phyloP scores from a whole-genome alignment of 192 early-diverging fungal genomes.

The Backusella liffmaniae region DNA sequence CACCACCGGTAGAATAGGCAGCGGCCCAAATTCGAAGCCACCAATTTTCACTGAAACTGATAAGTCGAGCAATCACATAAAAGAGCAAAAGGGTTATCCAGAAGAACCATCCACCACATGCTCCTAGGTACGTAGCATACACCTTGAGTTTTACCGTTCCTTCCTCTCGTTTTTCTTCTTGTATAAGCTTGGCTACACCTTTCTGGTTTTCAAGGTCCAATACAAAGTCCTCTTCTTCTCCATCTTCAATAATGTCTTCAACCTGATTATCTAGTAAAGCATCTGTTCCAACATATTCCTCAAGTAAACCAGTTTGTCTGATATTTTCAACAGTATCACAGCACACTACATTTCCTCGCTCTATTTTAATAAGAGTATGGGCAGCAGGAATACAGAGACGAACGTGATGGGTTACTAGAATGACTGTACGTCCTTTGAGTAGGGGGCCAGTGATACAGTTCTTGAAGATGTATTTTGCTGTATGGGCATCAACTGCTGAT shows the following conservation, averaged over 20 bases:
- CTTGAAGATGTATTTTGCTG: conserved; percentile 49
- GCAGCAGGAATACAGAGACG: conserved; percentile 53
- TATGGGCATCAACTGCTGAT: conserved; percentile 58
- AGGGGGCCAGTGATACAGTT: conserved; percentile 57
- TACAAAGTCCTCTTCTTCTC: neutral
- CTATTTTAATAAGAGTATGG: conserved; percentile 48
- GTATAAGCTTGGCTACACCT: neutral
- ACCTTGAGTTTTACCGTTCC: conserved; percentile 73
- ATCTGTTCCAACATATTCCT: conserved; percentile 22
- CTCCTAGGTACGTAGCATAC: conserved; percentile 69
- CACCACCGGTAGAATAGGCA: neutral
- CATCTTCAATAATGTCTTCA: conserved; percentile 4
- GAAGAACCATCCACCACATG: conserved; percentile 54
- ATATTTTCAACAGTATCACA: conserved; percentile 17
- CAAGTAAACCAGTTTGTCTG: conserved; percentile 8
- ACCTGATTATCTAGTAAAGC: neutral
- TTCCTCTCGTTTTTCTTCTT: neutral
- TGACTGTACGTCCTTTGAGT: conserved; percentile 69
- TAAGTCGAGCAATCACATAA: conserved; percentile 35
- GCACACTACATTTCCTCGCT: conserved; percentile 44
- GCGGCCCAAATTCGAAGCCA: conserved; percentile 21
- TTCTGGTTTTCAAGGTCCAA: conserved; percentile 27
- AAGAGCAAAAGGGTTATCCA: conserved; percentile 49
- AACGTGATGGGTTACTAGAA: conserved; percentile 87
- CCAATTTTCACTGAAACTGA: conserved; percentile 43